phyloP scores from a whole-genome alignment of 1,284 basidiomycete species.

The Apiotrichum veenhuisii region DNA sequence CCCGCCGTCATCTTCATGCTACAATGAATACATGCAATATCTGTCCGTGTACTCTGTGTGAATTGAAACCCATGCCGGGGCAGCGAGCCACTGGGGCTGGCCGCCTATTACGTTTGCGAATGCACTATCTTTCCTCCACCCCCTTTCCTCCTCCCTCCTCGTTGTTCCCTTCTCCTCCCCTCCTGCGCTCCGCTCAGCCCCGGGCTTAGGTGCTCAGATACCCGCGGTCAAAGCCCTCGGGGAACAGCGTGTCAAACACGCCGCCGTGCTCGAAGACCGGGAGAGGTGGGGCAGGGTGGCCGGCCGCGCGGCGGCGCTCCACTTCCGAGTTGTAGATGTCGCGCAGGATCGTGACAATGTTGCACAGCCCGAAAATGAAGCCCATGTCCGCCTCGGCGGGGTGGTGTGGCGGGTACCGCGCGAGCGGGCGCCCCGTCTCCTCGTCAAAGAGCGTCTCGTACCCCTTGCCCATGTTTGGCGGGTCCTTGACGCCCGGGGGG shows the following conservation, averaged over 20 bases:
- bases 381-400: constrained; percentile 85
- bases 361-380: constrained; percentile 87
- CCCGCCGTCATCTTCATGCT: background rate
- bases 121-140: too few species aligned
- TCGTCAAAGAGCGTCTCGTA: constrained; percentile 76
- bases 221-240: constrained; percentile 21
- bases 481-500: constrained; percentile 32
- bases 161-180: background rate
- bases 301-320: constrained; percentile 22
- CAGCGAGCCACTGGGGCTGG: too few species aligned
- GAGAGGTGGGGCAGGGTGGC: constrained; percentile 7
- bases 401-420: constrained; percentile 88
- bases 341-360: constrained; percentile 67
- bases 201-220: constrained; percentile 28
- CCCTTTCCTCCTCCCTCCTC: background rate
- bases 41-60: background rate
- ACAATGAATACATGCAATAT: constrained; percentile 1
- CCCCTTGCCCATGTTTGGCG: constrained; percentile 60
- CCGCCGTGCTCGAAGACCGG: constrained; percentile 26
- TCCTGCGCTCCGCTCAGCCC: background rate
- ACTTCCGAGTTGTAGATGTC: constrained; percentile 76
- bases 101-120: too few species aligned
- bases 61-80: background rate
- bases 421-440: constrained; percentile 71
- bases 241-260: constrained; percentile 39